Base-by-base conservation (phyloP, 257 asterid species). In the Paraleonurus japonicus region DNA sequence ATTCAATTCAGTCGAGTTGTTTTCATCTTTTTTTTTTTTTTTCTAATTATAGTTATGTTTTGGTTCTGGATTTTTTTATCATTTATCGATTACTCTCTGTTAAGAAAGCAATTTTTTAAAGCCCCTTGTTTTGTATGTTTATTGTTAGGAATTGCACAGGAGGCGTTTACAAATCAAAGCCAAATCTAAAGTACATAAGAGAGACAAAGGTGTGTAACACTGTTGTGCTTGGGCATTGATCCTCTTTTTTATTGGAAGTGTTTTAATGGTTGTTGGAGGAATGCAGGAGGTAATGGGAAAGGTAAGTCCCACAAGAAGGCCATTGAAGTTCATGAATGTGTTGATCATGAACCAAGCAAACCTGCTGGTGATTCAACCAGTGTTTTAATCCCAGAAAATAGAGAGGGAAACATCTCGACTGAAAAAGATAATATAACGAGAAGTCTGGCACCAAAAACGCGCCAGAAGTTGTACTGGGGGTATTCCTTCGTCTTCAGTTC, bases 391-490 rank as follows among this genome's bases (percentile, higher is more conserved):
- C 17, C 79, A 16, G 64, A 75, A 58, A 67, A 68, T 64, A 76
- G 65, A 65, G 27, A 35, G 17, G 72, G n/a, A 23, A 78, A 68
- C 9, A 23, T 33, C 54, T 74, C 73, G 4, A 48, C 77, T 30
- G n/a, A n/a, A 50, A 81, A 66, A 72, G 76, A 74, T 57, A 69
- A 54, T 30, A 76, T 53, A 61, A 75, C 77, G 27, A 67, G 47
- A 50, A 69, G 65, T 17, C 1, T 24, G 15, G 75, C 81, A 47
- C 67, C 75, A 5, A 81, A 66, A 60, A 79, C 81, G 73, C 92
- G 84, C 57, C 87, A 67, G n/a, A n/a, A 92, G 80, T 74, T 92
- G 80, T 82, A 73, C 23, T 92, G 98, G 98, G 98, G 97, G 98
- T 92, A 90, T 19, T 43, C 23, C 28, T 71, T 61, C 1, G 32